phyloP scores from a whole-genome alignment of 73 alveolate species.

The Uronychia setigera region DNA sequence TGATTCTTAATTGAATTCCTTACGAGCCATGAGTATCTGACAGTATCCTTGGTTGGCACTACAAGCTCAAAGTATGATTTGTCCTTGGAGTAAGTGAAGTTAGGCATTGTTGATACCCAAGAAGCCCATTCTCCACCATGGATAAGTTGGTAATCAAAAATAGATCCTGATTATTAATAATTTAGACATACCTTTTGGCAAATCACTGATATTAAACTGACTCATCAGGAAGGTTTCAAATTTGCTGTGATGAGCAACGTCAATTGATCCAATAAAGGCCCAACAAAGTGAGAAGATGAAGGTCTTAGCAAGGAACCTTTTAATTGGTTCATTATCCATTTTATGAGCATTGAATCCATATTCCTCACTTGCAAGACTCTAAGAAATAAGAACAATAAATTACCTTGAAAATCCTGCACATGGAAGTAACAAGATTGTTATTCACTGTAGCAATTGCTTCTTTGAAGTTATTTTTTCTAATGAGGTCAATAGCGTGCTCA shows the following conservation, averaged over 20 bases:
- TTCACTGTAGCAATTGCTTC: conserved; percentile 88
- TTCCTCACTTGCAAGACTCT: conserved; percentile 51
- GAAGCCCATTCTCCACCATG: conserved; percentile 52
- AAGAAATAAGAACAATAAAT: not conserved
- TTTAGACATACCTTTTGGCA: conserved; percentile 65
- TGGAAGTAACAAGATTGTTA: conserved; percentile 70
- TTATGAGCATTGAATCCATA: conserved; percentile 60
- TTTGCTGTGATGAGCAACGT: conserved; percentile 55
- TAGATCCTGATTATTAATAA: conserved; percentile 31
- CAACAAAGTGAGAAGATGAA: conserved; percentile 75
- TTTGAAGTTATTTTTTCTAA: conserved; percentile 71
- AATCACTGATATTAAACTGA: conserved; percentile 58
- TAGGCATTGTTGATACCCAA: conserved; percentile 54
- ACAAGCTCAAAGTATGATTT: conserved; percentile 78
- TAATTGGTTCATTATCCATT: conserved; percentile 62
- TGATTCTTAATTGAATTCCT: conserved; percentile 65
- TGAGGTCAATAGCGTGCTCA: conserved; percentile 77
- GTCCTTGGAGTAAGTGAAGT: conserved; percentile 70
- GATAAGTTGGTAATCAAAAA: conserved; percentile 56
- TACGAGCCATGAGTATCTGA: conserved; percentile 81
- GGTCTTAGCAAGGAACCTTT: conserved; percentile 65
- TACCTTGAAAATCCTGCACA: conserved; percentile 72
- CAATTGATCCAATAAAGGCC: conserved; percentile 75
- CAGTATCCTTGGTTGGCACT: conserved; percentile 92
- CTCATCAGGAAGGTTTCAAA: conserved; percentile 67